Conservation (phyloP, 345 rosid species). For the Nasturtium officinale region DNA sequence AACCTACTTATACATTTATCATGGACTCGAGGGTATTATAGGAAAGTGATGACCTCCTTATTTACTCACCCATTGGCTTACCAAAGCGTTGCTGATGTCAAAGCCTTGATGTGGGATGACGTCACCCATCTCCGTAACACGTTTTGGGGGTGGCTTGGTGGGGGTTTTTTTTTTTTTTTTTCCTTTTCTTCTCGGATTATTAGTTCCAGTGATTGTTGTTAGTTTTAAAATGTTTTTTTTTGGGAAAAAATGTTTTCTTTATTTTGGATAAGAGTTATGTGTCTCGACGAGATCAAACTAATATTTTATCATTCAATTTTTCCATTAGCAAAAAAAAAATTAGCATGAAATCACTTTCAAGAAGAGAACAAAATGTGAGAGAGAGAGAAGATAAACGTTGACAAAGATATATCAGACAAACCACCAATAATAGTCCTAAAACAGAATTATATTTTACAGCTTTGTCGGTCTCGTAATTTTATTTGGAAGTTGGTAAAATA, state of each 20-base stretch:
- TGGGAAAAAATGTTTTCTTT: not conserved
- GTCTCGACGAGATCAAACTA: not conserved
- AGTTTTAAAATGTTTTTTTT: conserved; percentile 9
- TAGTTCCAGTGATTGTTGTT: conserved; percentile 17
- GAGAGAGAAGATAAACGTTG: not conserved
- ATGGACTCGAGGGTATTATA: conserved; percentile 15
- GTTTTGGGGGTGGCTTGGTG: conserved; percentile 22
- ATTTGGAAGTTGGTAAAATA: conserved; percentile 10
- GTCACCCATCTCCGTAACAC: conserved; percentile 27
- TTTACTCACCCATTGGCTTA: conserved; percentile 17
- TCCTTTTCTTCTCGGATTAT: conserved; percentile 16
- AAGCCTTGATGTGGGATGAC: not conserved
- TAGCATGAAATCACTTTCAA: conserved; percentile 25
- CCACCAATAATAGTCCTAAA: not conserved
- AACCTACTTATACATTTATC: not conserved
- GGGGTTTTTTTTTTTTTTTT: not conserved
- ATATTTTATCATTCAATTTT: conserved; percentile 1
- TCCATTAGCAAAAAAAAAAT: conserved; percentile 8
- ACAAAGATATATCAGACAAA: conserved; percentile 19
- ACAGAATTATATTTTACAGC: not conserved
- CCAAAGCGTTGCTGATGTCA: conserved; percentile 27
- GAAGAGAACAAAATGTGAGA: not conserved
- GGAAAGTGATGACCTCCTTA: not conserved
- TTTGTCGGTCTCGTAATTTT: not conserved
- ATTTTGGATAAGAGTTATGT: not conserved